Evolutionary conservation across 352 stramenopile species (phyloP).

Genomic region (Saprolegnia parasitica): DNA sequence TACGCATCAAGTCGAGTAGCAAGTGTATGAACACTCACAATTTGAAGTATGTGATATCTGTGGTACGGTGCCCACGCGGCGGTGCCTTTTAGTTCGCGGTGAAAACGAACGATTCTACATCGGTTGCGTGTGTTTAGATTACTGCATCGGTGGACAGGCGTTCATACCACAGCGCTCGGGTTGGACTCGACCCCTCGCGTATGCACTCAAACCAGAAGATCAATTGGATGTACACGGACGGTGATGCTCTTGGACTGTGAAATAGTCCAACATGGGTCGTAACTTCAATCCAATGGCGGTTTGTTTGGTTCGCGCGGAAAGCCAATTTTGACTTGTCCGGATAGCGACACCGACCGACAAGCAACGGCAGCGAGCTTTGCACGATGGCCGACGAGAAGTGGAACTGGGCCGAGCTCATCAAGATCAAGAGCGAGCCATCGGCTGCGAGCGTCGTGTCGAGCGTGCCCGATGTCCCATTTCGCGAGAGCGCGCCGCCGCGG

Average conservation of each 20-base stretch:
- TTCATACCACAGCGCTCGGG: too few relatives aligned
- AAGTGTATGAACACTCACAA: neutral
- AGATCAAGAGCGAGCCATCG: conserved; percentile 13
- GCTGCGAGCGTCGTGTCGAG: neutral
- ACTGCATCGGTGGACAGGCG: neutral
- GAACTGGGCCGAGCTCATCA: conserved; percentile 27
- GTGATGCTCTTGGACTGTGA: too few relatives aligned
- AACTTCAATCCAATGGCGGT: neutral
- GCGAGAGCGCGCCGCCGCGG: neutral
- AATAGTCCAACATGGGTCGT: too few relatives aligned
- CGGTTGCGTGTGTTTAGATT: too few relatives aligned
- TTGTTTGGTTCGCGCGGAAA: neutral
- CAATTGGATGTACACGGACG: too few relatives aligned
- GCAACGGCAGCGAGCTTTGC: neutral
- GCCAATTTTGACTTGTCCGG: conserved; percentile 7
- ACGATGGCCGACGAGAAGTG: conserved; percentile 16
- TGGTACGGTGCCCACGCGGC: too few relatives aligned
- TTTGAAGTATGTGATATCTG: neutral
- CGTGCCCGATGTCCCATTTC: too few relatives aligned
- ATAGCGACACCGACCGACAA: neutral
- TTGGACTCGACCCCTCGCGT: too few relatives aligned
- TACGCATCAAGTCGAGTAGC: neutral
- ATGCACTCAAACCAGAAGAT: too few relatives aligned
- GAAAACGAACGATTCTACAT: too few relatives aligned
- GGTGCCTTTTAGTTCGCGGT: too few relatives aligned